Base-by-base conservation (phyloP, 208 protist genomes). In the Wallacemonas rigidus region DNA sequence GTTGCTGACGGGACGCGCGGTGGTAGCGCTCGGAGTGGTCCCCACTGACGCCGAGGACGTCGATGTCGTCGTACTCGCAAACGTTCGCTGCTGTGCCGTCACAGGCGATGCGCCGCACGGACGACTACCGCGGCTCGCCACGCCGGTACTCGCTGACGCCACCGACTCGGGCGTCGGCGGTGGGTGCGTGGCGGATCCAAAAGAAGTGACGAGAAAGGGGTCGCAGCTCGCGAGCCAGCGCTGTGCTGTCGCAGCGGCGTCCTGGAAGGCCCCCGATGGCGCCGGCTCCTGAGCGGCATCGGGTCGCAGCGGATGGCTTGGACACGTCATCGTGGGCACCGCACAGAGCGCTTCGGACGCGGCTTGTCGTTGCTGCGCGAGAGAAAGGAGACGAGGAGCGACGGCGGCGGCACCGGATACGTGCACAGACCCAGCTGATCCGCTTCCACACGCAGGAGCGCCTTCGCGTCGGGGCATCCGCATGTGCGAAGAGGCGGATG, bases 191-290 rank as follows among this genome's bases (percentile, higher is more conserved):
- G 6, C 7, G 54, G 54, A 9, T 7, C 15, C 54, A 58, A 58
- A 17, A 14, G 54, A 14, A 26, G 11, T 41, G 6, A 41, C 56
- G 14, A 48, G 15, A 3, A 41, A 11, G 4, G 60, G 14, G 8
- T 15, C 41, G 17, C 60, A 41, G 8, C 40, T 65, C n/a, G 60
- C 60, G 9, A 65, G 60, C 60, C 60, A 65, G n/a, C 6, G 14
- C 41, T 65, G 60, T 35, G 60, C 60, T 4, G 60, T 48, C 60
- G 60, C 60, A 6, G 60, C 60, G 60, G 60, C 60, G 40, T 65
- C 41, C n/a, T 65, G 60, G 17, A 65, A 65, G n/a, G 39, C 41
- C 7, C 39, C 40, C 5, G 60, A 9, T 6, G 36, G 15, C 9
- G n/a, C 60, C 9, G 40, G n/a, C 9, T 41, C 11, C 11, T 50